phyloP scores from a whole-genome alignment of 768 basidiomycete genomes.

The Leucogyrophana mollusca region DNA sequence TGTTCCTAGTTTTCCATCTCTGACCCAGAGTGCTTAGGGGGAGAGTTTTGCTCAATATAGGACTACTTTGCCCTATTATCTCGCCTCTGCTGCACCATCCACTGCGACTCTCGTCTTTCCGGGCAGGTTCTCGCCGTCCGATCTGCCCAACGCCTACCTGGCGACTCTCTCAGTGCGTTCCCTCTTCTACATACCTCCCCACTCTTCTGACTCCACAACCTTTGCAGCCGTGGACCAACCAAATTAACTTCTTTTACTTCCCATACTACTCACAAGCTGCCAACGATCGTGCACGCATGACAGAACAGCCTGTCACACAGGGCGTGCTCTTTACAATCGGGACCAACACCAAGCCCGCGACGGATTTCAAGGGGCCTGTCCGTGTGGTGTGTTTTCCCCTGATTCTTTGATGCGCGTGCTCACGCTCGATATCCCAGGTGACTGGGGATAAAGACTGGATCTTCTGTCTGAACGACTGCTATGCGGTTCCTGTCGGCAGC shows the following conservation, averaged over 20 bases:
- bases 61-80: neutral
- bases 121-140: slow-evolving; percentile 1
- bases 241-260: slow-evolving; percentile 13
- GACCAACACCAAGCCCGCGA: neutral
- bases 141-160: slow-evolving; percentile 8
- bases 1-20: neutral
- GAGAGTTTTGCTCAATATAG: too few relatives aligned
- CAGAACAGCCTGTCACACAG: slow-evolving; percentile 13
- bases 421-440: slow-evolving; percentile 1
- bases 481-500: slow-evolving; percentile 6
- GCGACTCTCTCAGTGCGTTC: neutral
- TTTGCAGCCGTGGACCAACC: slow-evolving; percentile 6
- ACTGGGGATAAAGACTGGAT: slow-evolving; percentile 8
- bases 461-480: slow-evolving; percentile 13
- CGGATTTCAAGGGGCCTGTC: slow-evolving; percentile 13
- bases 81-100: slow-evolving; percentile 2
- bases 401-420: neutral
- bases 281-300: neutral
- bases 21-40: neutral
- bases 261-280: slow-evolving; percentile 11
- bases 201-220: too few relatives aligned
- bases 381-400: slow-evolving; percentile 6
- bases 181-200: too few relatives aligned
- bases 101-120: slow-evolving; percentile 8
- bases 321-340: slow-evolving; percentile 10